phyloP scores from a whole-genome alignment of 1,284 basidiomycete genomes.

The Pseudozyma sp. region DNA sequence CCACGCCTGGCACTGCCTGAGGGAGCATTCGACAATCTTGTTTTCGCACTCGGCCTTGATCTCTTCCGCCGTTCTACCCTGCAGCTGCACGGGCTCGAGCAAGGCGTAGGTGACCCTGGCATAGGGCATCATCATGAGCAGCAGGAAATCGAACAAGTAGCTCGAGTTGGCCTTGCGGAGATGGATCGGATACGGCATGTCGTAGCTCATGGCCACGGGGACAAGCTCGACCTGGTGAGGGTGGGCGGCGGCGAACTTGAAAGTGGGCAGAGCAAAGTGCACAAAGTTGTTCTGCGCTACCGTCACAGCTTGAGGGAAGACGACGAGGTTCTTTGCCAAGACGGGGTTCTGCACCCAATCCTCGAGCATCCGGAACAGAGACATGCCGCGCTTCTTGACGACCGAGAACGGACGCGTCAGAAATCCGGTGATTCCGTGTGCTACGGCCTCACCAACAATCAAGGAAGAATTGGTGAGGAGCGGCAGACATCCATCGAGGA shows the following conservation, averaged over 20 bases:
- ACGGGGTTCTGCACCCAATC: slow-evolving; percentile 18
- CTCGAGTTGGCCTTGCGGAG: slow-evolving; percentile 33
- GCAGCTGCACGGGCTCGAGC: slow-evolving; percentile 20
- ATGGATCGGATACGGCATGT: slow-evolving; percentile 35
- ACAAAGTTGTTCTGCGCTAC: slow-evolving; percentile 34
- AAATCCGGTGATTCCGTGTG: slow-evolving; percentile 17
- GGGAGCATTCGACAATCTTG: slow-evolving; percentile 31
- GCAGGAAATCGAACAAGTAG: slow-evolving; percentile 32
- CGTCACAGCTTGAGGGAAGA: slow-evolving; percentile 31
- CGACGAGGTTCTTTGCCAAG: slow-evolving; percentile 27
- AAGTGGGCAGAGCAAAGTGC: slow-evolving; percentile 23
- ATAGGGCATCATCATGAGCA: slow-evolving; percentile 33
- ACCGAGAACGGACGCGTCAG: slow-evolving; percentile 18
- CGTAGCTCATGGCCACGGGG: slow-evolving; percentile 28
- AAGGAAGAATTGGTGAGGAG: slow-evolving; percentile 26
- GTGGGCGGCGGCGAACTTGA: slow-evolving; percentile 25
- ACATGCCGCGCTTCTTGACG: slow-evolving; percentile 18
- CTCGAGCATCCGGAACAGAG: slow-evolving; percentile 19
- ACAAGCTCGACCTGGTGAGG: slow-evolving; percentile 20
- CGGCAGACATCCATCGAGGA: slow-evolving; percentile 24
- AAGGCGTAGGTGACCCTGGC: slow-evolving; percentile 29
- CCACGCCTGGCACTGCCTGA: slow-evolving; percentile 23
- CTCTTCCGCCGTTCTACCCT: slow-evolving; percentile 20
- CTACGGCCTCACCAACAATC: slow-evolving; percentile 18
- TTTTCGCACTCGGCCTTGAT: slow-evolving; percentile 21